Conservation (phyloP, 2,329 filamentous ascomycete species). For the Diplodia corticola region DNA sequence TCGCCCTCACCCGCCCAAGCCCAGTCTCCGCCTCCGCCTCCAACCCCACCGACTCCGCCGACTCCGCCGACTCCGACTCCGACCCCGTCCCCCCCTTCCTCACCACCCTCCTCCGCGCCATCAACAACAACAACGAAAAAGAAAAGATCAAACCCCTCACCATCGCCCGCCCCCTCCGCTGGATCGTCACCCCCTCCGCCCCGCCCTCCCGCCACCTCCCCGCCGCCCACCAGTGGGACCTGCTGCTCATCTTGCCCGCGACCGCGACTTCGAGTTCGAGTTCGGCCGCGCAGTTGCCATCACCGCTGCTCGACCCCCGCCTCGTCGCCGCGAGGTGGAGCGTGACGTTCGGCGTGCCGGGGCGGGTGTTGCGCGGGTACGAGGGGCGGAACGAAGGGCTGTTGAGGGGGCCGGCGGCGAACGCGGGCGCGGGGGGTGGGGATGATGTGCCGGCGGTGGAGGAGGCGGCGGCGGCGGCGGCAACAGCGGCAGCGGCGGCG, state of each 20-base stretch:
- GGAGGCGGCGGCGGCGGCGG: constrained; percentile 34
- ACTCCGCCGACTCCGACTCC: constrained; percentile 25
- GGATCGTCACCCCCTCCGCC: constrained; percentile 51
- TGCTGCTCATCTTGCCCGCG: constrained; percentile 48
- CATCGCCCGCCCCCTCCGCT: constrained; percentile 47
- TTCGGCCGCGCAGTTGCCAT: no score
- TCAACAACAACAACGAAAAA: constrained; percentile 31
- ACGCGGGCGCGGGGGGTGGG: constrained; percentile 31
- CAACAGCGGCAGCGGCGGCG: constrained; percentile 17
- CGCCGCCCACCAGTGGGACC: constrained; percentile 43
- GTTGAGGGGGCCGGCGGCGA: no score
- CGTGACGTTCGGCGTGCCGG: constrained; percentile 48
- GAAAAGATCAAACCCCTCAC: constrained; percentile 47
- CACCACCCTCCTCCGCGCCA: constrained; percentile 36
- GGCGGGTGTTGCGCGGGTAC: constrained; percentile 42
- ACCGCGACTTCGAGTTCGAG: no score
- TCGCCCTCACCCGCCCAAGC: constrained; percentile 45
- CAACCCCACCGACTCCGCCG: constrained; percentile 28
- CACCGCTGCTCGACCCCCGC: no score
- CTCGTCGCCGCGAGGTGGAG: constrained; percentile 30
- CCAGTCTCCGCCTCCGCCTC: no score
- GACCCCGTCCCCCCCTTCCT: constrained; percentile 44
- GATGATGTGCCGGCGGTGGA: constrained; percentile 40
- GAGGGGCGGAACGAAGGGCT: constrained; percentile 39
- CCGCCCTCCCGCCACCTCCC: constrained; percentile 41